These are phyloP conservation scores for Rosa persica DNA, from an alignment of 306 rosid genomes.

Conservation along the genomic window DNA sequence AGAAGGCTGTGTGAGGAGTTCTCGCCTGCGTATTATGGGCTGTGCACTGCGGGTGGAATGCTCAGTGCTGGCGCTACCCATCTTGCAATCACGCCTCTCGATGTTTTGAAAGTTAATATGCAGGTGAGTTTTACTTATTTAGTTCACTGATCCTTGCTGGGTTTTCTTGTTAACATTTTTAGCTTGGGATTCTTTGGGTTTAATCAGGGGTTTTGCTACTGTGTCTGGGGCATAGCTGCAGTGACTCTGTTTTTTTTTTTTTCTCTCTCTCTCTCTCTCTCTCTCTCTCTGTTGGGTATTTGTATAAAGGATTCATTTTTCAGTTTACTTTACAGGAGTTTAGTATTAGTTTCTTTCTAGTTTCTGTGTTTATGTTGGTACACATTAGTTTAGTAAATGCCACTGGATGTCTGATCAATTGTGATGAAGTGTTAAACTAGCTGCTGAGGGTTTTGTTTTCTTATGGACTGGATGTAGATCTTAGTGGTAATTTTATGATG, in stretches of 20 bases:
- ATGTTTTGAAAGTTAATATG: slow-evolving; percentile 82
- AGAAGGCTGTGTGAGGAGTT: slow-evolving; percentile 52
- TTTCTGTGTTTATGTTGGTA: background rate
- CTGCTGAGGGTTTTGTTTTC: background rate
- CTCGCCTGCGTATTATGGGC: slow-evolving; percentile 56
- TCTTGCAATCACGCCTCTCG: slow-evolving; percentile 69
- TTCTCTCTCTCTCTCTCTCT: too few species aligned
- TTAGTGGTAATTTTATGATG: background rate
- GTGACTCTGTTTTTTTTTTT: too few species aligned
- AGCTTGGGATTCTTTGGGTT: background rate
- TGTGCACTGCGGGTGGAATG: slow-evolving; percentile 69
- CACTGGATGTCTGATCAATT: background rate
- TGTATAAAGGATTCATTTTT: background rate
- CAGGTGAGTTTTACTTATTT: slow-evolving; percentile 40
- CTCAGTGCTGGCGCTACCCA: slow-evolving; percentile 69
- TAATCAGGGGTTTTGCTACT: too few species aligned
- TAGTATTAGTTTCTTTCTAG: background rate
- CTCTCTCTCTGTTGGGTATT: background rate
- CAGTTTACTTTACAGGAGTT: background rate
- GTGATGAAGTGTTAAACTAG: too few species aligned
- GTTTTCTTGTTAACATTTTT: background rate
- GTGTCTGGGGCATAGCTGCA: too few species aligned
- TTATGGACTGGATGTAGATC: background rate
- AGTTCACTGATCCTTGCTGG: background rate
- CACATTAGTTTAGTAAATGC: background rate